phyloP scores from a whole-genome alignment of 257 asterid species.

The Salvia rosmarinus region DNA sequence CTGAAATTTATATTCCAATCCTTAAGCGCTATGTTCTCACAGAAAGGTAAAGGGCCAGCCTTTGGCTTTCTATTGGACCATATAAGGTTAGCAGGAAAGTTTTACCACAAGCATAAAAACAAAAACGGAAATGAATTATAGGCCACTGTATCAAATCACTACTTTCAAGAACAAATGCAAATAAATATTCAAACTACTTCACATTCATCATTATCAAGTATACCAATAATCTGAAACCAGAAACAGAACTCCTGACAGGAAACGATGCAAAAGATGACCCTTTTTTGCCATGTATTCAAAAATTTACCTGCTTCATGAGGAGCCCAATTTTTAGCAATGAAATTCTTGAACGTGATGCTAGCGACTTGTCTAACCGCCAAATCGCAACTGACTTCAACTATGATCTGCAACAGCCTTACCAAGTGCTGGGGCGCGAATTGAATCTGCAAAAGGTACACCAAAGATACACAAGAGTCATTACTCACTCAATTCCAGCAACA shows the following conservation, averaged over 20 bases:
- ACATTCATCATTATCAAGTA: not conserved
- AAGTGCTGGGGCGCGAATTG: slow-evolving; percentile 89
- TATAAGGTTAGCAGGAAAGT: not conserved
- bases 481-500: slow-evolving; percentile 2
- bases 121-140: not conserved
- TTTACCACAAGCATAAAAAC: slow-evolving; percentile 10
- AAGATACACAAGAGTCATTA: slow-evolving; percentile 1
- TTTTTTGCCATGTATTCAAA: not conserved
- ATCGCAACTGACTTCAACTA: slow-evolving; percentile 77
- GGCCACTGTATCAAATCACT: slow-evolving; percentile 4
- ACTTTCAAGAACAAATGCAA: not conserved
- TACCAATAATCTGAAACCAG: slow-evolving; percentile 8
- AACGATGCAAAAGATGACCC: not conserved
- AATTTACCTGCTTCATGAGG: slow-evolving; percentile 77
- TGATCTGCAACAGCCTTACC: slow-evolving; percentile 95
- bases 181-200: not conserved
- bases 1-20: not conserved
- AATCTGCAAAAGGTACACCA: slow-evolving; percentile 55
- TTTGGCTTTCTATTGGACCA: not conserved
- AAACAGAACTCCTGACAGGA: slow-evolving; percentile 7
- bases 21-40: not conserved
- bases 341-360: slow-evolving; percentile 93
- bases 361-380: slow-evolving; percentile 94
- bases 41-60: slow-evolving; percentile 5
- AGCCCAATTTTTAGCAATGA: slow-evolving; percentile 80